A percentile compares a stretch with the other conserved stretches of the same genome.
Evolutionary conservation across 495 filamentous ascomycete species (phyloP).

Genomic region (Hypoxylon trugodes): DNA sequence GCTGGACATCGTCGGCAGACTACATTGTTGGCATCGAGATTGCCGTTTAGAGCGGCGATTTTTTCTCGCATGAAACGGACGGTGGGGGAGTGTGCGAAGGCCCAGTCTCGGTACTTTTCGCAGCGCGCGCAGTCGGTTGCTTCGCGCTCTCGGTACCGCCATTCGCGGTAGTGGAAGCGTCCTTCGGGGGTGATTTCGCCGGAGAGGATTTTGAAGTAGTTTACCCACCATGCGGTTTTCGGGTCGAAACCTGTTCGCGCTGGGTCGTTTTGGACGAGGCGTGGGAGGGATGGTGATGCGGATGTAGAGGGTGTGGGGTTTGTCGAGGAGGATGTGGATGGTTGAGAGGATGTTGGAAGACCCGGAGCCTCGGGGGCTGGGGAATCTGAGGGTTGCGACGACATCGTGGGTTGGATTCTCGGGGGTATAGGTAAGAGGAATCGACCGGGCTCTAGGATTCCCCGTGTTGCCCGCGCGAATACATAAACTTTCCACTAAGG

Average conservation of each 20-base stretch:
- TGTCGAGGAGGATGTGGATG: conserved; percentile 1
- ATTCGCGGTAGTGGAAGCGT: conserved; percentile 72
- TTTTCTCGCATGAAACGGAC: conserved; percentile 85
- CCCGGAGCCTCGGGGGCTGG: conserved; percentile 6
- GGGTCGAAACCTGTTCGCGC: conserved; percentile 69
- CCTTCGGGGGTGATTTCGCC: conserved; percentile 74
- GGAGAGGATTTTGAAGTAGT: conserved; percentile 79
- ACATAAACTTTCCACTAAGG: no score
- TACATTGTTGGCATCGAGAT: conserved; percentile 76
- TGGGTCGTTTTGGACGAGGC: conserved; percentile 57
- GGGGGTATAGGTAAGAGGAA: conserved; percentile 5
- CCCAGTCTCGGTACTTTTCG: conserved; percentile 79
- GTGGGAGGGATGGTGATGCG: conserved; percentile 20
- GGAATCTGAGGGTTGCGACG: conserved; percentile 30
- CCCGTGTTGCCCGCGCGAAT: no score
- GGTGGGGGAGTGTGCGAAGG: conserved; percentile 82
- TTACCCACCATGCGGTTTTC: conserved; percentile 71
- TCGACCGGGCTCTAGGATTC: conserved; percentile 4
- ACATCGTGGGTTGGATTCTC: conserved; percentile 25
- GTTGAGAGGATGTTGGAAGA: conserved; percentile 1
- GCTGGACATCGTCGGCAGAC: conserved; percentile 78
- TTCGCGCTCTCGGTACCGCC: conserved; percentile 72
- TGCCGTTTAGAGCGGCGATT: conserved; percentile 76
- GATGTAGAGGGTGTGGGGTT: background rate
- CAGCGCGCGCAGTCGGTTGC: conserved; percentile 76